Base-by-base conservation (phyloP, 805 yeast genomes). In the Metschnikowia lochheadii region DNA sequence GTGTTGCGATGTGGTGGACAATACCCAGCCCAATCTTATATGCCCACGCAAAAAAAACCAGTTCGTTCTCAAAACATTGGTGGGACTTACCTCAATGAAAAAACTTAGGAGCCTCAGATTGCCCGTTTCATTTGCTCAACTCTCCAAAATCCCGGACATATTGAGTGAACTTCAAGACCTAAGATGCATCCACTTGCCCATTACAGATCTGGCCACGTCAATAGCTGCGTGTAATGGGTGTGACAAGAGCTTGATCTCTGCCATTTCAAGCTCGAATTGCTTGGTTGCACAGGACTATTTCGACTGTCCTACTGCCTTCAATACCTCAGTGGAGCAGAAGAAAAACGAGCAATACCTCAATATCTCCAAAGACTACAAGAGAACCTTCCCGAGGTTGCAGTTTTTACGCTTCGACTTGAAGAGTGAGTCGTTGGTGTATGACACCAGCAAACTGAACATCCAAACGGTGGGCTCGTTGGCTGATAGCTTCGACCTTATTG, bases 221-320 rank as follows among this genome's bases (percentile, higher is more conserved):
- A 29, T 44, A 4, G 33, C 38, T 2, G 42, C 54, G 10, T 56
- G 60, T 48, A 43, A 43, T 33, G 38, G 39, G 17, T 55, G 60
- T 40, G 31, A 35, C 31, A 44, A 18, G 4, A 37, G 48, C 6
- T 46, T 44, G n/a, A 34, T 47, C 3, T 52, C 49, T 32, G 50
- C 52, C 5, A 36, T 51, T 18, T 53, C 48, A 40, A 48, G 35
- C 34, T 29, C 53, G 3, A 51, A 45, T 18, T 55, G 56, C 29
- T 50, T 57, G 33, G 51, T 57, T 3, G 51, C 57, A 5, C 53
- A 46, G 31, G 57, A 52, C 35, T 55, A 48, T 37, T 53, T 57
- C 40, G 33, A 44, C 26, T 55, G 60, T 23, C 50, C 57, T 3
- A 53, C 48, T 36, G 38, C 55, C 6, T 50, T 51, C 26, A 40